Base-by-base conservation (phyloP, 805 yeast species). In the Suhomyces kilbournensis region DNA sequence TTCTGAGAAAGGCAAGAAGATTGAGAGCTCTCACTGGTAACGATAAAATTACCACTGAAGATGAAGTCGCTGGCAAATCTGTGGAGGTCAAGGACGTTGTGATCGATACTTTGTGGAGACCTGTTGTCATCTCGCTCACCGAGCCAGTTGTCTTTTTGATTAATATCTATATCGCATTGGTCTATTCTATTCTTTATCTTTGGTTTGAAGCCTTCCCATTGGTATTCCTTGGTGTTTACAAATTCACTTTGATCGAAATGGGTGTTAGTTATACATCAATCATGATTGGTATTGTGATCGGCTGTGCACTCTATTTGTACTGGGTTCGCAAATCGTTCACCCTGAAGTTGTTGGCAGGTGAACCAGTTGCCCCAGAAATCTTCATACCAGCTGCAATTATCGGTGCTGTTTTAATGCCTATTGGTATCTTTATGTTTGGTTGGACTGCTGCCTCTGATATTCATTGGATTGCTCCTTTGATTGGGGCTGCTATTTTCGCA, bases 161-260 rank as follows among this genome's bases (percentile, higher is more conserved):
- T 53, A 76, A 83, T 59, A 19, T 77, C 25, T 82, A 82, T 62
- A 68, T 79, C 56, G 81, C 84, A 0, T 58, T 83, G 48, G 69
- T 76, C 6, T 84, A 83, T 63, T 79, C 85, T 26, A 64, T 77
- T 28, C 57, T 80, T 55, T 84, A 81, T 62, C 63, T 82, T 20
- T 83, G 80, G 72, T 81, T 83, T 58, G 88, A 84, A 64, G 83
- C 82, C 4, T 81, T 81, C 66, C 88, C 89, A 8, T 69, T 83
- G 35, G 82, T 80, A 2, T 84, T 77, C 40, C 14, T 45, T 20
- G 78, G 72, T 2, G 60, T 71, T 20, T 72, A 80, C 56, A 60
- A 71, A 30, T 84, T 84, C 64, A 74, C 80, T 3, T 59, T 72
- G 22, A 71, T 81, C 30, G 81, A 78, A 49, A 50, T 64, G 56